Evolutionary conservation across 2,329 filamentous ascomycete species (phyloP), one percentile per base, ranked within the genome.

Genomic region (Alternaria arborescens): DNA sequence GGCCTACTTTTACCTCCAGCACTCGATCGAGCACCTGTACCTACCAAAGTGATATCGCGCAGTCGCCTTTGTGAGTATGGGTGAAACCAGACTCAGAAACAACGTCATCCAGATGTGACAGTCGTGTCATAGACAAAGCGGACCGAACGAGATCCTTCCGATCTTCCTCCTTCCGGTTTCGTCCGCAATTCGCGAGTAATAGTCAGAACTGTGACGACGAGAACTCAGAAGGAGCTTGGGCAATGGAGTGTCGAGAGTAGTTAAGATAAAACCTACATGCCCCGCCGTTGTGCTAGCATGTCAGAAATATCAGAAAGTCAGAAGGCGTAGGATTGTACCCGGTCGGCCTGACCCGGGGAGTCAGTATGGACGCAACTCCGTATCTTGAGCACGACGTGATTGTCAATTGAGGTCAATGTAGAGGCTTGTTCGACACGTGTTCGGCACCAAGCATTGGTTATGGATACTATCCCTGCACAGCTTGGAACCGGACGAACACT

Each of bases 221-320:
- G 32, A 2, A 36, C 3, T 36, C 32, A 36, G 32, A 16, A 36
- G 12, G 32, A 36, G 12, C 32, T 14, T 36, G 12, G 6, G 1
- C 4, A 30, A 30, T 11, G 3, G 2, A 12, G 32, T 16, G 12
- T 16, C 2, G 32, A 36, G 5, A 36, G 14, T 14, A 16, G 4
- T 12, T 5, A 36, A 36, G 12, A 20, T 16, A 12, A 10, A 36
- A 16, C 2, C 8, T 11, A 0, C 3, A 28, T 8, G 51, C n/a
- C 22, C 18, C 20, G 26, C 32, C 1, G 12, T 14, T 20, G 11
- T 20, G n/a, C 30, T 32, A 30, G 20, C 28, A 48, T 56, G 47
- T 52, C 47, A 46, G 30, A 44, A 14, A 57, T 44, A 47, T 57
- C 55, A 57, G 46, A 57, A 46, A 8, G 47, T 52, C 55, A 58